These are phyloP conservation scores for Stylonectria norvegica DNA, from an alignment of 2,329 filamentous ascomycete species.

Conservation along the genomic window DNA sequence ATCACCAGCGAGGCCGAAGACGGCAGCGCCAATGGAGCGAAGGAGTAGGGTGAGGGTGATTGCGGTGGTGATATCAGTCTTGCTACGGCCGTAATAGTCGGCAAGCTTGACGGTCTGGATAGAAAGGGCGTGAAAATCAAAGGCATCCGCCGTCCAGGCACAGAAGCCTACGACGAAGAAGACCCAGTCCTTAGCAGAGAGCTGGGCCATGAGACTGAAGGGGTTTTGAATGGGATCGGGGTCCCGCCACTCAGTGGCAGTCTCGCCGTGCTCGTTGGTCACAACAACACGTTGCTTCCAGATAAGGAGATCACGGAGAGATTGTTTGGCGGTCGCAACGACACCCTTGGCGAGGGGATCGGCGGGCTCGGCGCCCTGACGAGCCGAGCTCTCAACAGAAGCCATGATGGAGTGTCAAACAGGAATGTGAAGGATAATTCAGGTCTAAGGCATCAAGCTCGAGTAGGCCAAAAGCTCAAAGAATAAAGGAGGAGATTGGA, in stretches of 20 bases:
- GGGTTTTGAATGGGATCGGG: slow-evolving; percentile 68
- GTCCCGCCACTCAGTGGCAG: slow-evolving; percentile 63
- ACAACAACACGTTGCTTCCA: slow-evolving; percentile 73
- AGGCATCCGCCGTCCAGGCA: slow-evolving; percentile 79
- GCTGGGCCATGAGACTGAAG: slow-evolving; percentile 61
- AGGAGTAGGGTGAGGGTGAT: slow-evolving; percentile 74
- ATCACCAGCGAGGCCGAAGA: slow-evolving; percentile 75
- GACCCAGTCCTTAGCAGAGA: slow-evolving; percentile 65
- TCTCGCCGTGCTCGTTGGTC: slow-evolving; percentile 62
- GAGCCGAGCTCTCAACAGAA: not conserved
- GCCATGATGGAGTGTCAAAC: slow-evolving; percentile 8
- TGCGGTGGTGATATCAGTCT: slow-evolving; percentile 68
- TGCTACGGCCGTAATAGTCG: slow-evolving; percentile 46
- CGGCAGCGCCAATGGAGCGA: slow-evolving; percentile 68
- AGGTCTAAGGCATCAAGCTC: not conserved
- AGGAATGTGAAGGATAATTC: not conserved
- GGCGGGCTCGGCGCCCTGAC: slow-evolving; percentile 48
- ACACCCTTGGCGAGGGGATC: slow-evolving; percentile 66
- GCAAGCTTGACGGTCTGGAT: slow-evolving; percentile 73
- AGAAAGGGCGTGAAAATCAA: slow-evolving; percentile 77
- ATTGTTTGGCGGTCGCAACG: slow-evolving; percentile 61
- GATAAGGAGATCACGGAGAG: slow-evolving; percentile 61
- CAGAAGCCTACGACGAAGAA: slow-evolving; percentile 72
- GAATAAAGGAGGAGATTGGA: too few species aligned
- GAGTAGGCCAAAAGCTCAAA: too few species aligned